A percentile compares a stretch with the other conserved stretches of the same genome.
These are phyloP conservation scores for Bacidia gigantensis DNA, from an alignment of 495 filamentous ascomycete genomes.

Conservation along the genomic window DNA sequence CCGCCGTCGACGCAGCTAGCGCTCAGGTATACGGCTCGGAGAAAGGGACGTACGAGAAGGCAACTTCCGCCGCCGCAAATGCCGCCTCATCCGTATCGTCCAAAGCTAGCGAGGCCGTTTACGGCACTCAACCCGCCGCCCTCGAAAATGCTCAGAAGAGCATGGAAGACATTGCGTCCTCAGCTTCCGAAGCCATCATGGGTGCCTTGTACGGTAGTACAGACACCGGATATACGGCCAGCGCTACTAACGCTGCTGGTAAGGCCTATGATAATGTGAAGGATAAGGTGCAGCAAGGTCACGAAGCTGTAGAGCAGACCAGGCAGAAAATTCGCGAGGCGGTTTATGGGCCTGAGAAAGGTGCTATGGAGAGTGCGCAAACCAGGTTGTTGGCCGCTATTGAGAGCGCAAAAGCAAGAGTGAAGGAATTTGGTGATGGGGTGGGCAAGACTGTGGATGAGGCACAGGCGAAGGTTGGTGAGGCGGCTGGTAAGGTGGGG, in stretches of 20 bases:
- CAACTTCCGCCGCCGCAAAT: constrained; percentile 35
- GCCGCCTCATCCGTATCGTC: constrained; percentile 36
- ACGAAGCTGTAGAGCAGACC: constrained; percentile 16
- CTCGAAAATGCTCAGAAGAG: constrained; percentile 33
- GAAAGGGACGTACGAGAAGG: constrained; percentile 41
- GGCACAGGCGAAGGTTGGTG: constrained; percentile 32
- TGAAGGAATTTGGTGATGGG: constrained; percentile 31
- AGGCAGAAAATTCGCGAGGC: constrained; percentile 24
- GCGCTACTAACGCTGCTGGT: constrained; percentile 26
- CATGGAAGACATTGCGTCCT: constrained; percentile 36
- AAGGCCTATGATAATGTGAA: constrained; percentile 21
- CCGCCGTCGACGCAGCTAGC: constrained; percentile 46
- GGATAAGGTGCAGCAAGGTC: constrained; percentile 25
- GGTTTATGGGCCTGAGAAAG: constrained; percentile 36
- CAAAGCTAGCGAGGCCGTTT: constrained; percentile 39
- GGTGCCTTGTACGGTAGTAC: constrained; percentile 42
- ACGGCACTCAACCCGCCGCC: constrained; percentile 38
- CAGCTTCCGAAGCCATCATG: constrained; percentile 35
- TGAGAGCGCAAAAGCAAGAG: constrained; percentile 34
- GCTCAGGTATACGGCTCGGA: constrained; percentile 44
- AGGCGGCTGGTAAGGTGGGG: constrained; percentile 31
- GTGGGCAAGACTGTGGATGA: constrained; percentile 25
- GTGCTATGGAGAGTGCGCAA: constrained; percentile 41
- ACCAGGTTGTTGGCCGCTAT: constrained; percentile 32
- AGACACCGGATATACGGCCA: constrained; percentile 24